These are phyloP conservation scores for Pichia eremophila DNA, from an alignment of 805 yeast genomes.

Conservation along the genomic window DNA sequence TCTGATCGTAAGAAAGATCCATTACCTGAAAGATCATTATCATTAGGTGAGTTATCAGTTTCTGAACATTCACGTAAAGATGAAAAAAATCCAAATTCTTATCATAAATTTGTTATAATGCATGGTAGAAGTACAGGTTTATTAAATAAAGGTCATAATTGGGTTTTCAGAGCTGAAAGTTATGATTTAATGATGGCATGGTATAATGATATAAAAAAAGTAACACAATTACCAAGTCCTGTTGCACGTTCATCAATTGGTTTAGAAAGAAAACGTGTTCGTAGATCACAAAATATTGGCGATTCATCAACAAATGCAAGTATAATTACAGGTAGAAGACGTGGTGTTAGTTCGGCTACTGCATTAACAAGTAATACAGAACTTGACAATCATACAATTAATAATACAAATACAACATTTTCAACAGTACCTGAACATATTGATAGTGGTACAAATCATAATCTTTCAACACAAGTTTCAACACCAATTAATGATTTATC, in stretches of 20 bases:
- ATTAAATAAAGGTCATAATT: slow-evolving; percentile 75
- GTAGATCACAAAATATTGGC: slow-evolving; percentile 11
- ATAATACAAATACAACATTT: background rate
- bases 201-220: slow-evolving; percentile 67
- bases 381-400: background rate
- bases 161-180: slow-evolving; percentile 90
- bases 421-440: background rate
- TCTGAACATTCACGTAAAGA: slow-evolving; percentile 76
- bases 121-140: slow-evolving; percentile 68
- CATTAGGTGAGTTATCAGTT: slow-evolving; percentile 70
- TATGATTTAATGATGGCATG: slow-evolving; percentile 74
- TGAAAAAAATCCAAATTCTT: slow-evolving; percentile 40
- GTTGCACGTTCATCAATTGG: slow-evolving; percentile 44
- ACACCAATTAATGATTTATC: background rate
- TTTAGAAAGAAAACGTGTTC: slow-evolving; percentile 22
- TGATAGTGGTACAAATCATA: background rate
- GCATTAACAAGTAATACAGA: slow-evolving; percentile 14
- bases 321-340: slow-evolving; percentile 11
- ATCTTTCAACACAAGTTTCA: background rate
- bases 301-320: slow-evolving; percentile 24
- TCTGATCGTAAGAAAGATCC: slow-evolving; percentile 75
- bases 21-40: slow-evolving; percentile 72
- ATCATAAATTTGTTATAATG: slow-evolving; percentile 69
- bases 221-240: slow-evolving; percentile 57
- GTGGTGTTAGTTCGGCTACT: slow-evolving; percentile 9